phyloP scores from a whole-genome alignment of 768 basidiomycete genomes.

The Gloeophyllum trabeum region DNA sequence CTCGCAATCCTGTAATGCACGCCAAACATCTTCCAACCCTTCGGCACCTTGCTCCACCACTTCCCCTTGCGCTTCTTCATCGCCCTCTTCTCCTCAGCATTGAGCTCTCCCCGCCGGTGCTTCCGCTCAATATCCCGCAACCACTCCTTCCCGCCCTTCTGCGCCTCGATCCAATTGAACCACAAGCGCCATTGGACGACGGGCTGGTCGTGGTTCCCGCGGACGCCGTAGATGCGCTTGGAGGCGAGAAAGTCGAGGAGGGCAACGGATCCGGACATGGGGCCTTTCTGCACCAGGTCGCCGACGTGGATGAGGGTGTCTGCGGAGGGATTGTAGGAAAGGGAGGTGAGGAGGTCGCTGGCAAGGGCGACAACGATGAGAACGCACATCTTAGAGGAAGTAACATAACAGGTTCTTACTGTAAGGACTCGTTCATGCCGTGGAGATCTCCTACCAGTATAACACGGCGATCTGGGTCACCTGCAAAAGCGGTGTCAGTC shows the following conservation, averaged over 20 bases:
- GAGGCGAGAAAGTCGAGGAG: slow-evolving; percentile 55
- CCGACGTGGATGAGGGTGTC: slow-evolving; percentile 79
- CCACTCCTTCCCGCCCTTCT: slow-evolving; percentile 43
- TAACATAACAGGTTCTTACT: slow-evolving; percentile 29
- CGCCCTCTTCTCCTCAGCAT: slow-evolving; percentile 11
- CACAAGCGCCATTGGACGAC: slow-evolving; percentile 85
- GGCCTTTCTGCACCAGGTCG: slow-evolving; percentile 69
- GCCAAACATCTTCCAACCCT: slow-evolving; percentile 63
- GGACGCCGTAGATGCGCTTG: slow-evolving; percentile 63
- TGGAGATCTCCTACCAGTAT: slow-evolving; percentile 86
- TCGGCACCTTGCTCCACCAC: slow-evolving; percentile 44
- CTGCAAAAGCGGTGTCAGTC: no score
- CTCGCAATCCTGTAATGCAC: slow-evolving; percentile 73
- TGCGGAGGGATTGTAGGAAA: slow-evolving; percentile 44
- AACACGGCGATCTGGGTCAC: slow-evolving; percentile 38
- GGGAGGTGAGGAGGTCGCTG: slow-evolving; percentile 51
- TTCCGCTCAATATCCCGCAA: slow-evolving; percentile 32
- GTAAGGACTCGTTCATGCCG: slow-evolving; percentile 60
- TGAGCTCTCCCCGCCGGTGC: slow-evolving; percentile 15
- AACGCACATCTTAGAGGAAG: neutral
- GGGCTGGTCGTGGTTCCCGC: slow-evolving; percentile 92
- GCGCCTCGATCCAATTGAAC: slow-evolving; percentile 62
- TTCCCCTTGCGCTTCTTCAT: slow-evolving; percentile 17
- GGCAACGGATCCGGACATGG: slow-evolving; percentile 44
- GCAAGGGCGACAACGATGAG: slow-evolving; percentile 1